A percentile compares a stretch with the other conserved stretches of the same genome.
Evolutionary conservation across 371 early-diverging fungal genomes (phyloP).

Genomic region (Umbelopsis sp.): DNA sequence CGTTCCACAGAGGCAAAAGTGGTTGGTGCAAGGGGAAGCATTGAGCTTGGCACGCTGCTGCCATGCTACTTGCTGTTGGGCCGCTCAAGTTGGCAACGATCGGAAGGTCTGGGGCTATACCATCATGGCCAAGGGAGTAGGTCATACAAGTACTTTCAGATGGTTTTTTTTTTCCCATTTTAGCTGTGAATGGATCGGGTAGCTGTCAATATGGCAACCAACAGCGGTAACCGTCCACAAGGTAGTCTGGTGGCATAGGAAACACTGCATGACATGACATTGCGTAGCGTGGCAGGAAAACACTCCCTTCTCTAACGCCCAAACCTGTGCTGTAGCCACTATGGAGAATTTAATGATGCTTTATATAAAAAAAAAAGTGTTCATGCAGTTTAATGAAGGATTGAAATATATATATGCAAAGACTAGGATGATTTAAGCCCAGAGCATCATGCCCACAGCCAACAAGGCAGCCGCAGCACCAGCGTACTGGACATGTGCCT

Average conservation of each 20-base stretch:
- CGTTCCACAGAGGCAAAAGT: background rate
- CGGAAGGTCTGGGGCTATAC: background rate
- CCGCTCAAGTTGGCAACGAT: background rate
- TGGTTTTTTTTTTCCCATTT: background rate
- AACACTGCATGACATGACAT: too few species aligned
- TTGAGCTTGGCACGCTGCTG: background rate
- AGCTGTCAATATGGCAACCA: too few species aligned
- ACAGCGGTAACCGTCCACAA: too few species aligned
- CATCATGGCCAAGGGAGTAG: background rate
- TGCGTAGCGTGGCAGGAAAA: too few species aligned
- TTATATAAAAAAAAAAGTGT: too few species aligned
- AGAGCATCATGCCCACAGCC: background rate
- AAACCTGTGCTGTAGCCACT: too few species aligned
- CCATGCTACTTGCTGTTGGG: background rate
- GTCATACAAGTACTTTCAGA: background rate
- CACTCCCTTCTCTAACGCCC: too few species aligned
- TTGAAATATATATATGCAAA: background rate
- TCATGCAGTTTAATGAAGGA: too few species aligned
- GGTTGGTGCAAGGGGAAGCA: background rate
- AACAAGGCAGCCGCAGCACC: background rate
- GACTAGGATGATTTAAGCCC: background rate
- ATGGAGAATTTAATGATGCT: too few species aligned
- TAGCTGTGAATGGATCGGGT: too few species aligned
- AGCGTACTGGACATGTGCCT: background rate
- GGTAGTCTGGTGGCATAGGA: too few species aligned